Conservation (phyloP, 1,284 basidiomycete genomes). For the Ustilago nuda region DNA sequence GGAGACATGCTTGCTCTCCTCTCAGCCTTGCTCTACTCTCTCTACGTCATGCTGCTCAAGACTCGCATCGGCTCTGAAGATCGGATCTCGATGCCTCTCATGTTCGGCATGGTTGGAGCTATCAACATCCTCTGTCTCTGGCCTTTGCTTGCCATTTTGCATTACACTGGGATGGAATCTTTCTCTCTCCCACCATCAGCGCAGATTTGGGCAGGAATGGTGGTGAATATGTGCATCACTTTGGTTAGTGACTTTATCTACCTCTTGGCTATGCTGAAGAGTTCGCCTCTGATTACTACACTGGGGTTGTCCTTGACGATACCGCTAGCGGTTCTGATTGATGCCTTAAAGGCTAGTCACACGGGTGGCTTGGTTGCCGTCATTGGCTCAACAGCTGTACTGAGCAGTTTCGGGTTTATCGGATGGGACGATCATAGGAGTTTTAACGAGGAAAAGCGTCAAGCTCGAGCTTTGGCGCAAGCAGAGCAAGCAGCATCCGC, state of each 20-base stretch:
- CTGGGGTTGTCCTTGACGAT: slow-evolving; percentile 95
- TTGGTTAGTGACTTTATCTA: slow-evolving; percentile 66
- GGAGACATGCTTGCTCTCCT: slow-evolving; percentile 65
- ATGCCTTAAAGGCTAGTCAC: slow-evolving; percentile 75
- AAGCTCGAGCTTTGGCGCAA: slow-evolving; percentile 2
- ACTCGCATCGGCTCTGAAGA: slow-evolving; percentile 71
- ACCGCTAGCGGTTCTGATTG: slow-evolving; percentile 85
- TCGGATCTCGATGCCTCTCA: slow-evolving; percentile 70
- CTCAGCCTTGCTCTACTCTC: slow-evolving; percentile 77
- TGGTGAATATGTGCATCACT: slow-evolving; percentile 80
- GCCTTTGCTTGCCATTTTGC: slow-evolving; percentile 84
- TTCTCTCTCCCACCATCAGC: slow-evolving; percentile 79
- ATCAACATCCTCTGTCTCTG: slow-evolving; percentile 86
- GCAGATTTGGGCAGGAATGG: slow-evolving; percentile 76
- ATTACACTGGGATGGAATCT: slow-evolving; percentile 79
- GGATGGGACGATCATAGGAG: slow-evolving; percentile 40
- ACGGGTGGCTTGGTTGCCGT: slow-evolving; percentile 53
- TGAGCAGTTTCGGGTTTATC: slow-evolving; percentile 54
- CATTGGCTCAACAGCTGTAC: slow-evolving; percentile 55
- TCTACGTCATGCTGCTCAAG: slow-evolving; percentile 93
- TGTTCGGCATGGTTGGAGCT: slow-evolving; percentile 78
- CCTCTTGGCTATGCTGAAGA: slow-evolving; percentile 88
- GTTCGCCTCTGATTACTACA: slow-evolving; percentile 86
- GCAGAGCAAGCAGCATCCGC: background rate
- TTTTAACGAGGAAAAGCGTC: slow-evolving; percentile 26